A percentile compares a stretch with the other conserved stretches of the same genome.
phyloP scores from a whole-genome alignment of 148 eudicot genomes.

The Camellia sinensis region DNA sequence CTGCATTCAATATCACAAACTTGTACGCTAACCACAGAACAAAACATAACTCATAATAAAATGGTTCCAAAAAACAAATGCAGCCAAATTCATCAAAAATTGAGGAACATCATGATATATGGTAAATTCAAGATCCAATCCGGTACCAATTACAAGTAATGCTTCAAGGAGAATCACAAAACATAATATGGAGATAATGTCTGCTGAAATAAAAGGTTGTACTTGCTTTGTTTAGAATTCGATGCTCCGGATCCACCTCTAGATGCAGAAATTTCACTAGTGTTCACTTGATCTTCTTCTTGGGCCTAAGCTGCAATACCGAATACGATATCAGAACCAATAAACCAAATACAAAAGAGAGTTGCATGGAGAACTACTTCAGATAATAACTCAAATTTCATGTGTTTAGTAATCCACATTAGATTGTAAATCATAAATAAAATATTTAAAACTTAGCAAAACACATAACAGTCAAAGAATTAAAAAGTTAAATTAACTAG shows the following conservation, averaged over 20 bases:
- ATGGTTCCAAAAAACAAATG: no score
- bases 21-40: no score
- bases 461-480: background rate
- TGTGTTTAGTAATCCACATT: no score
- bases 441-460: no score
- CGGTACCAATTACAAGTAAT: background rate
- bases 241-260: background rate
- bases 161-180: background rate
- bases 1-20: no score
- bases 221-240: background rate
- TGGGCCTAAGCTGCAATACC: conserved; percentile 34
- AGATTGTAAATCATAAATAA: no score
- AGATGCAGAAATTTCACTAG: background rate
- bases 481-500: background rate
- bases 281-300: conserved; percentile 38
- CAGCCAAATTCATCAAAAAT: no score
- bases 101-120: background rate
- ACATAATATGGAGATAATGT: conserved; percentile 3
- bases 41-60: no score
- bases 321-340: background rate
- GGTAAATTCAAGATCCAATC: background rate
- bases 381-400: no score
- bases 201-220: no score
- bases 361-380: background rate
- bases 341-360: background rate